These are phyloP conservation scores for Coniochaeta hoffmannii DNA, from an alignment of 2,329 filamentous ascomycete species.

Conservation along the genomic window DNA sequence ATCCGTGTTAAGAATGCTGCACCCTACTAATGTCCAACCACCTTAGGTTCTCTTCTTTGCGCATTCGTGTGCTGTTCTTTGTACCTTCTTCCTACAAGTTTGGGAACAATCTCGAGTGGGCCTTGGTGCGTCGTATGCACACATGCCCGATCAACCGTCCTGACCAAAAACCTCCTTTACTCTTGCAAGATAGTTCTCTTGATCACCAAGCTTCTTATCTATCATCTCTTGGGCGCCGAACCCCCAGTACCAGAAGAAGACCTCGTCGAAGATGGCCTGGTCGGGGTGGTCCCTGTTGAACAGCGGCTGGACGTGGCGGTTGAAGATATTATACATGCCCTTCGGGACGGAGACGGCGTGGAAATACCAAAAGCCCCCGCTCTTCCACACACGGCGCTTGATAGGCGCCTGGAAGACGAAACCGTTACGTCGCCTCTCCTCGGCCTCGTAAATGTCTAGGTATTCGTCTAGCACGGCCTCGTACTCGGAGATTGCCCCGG, in stretches of 20 bases:
- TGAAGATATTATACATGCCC: conserved; percentile 13
- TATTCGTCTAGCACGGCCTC: conserved; percentile 5
- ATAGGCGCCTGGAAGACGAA: background rate
- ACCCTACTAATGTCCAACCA: too few relatives aligned
- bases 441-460: conserved; percentile 8
- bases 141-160: too few relatives aligned
- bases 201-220: background rate
- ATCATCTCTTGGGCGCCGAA: background rate
- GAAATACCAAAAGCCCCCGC: conserved; percentile 15
- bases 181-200: background rate
- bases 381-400: conserved; percentile 2
- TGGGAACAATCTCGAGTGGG: too few relatives aligned
- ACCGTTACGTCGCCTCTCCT: conserved; percentile 7
- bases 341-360: conserved; percentile 11
- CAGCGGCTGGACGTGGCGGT: conserved; percentile 11
- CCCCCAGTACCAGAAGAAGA: conserved; percentile 2
- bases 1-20: too few relatives aligned
- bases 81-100: too few relatives aligned
- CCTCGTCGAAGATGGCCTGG: background rate
- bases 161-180: too few relatives aligned
- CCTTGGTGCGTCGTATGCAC: too few relatives aligned
- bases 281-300: conserved; percentile 10
- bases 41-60: too few relatives aligned
- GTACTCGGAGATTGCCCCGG: background rate
- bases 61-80: too few relatives aligned